Conservation (phyloP, 495 filamentous ascomycete genomes). For the Xylaria telfairii region DNA sequence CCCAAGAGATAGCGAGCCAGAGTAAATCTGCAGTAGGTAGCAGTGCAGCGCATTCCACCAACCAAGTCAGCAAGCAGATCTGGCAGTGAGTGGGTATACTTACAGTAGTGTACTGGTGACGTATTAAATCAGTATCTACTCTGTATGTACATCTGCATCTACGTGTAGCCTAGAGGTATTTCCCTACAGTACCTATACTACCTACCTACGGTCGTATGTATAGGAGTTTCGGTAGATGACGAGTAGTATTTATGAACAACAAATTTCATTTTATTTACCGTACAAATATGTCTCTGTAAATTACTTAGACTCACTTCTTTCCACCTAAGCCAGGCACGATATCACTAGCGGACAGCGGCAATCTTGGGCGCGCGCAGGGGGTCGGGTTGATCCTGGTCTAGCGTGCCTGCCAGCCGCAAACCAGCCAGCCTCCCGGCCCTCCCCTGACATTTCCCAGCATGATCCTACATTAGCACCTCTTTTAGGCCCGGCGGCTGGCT, state of each 20-base stretch:
- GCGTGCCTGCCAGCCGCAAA: conserved; percentile 18
- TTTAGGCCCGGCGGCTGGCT: background rate
- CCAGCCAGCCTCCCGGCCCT: background rate
- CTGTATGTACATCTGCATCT: no score
- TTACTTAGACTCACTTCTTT: background rate
- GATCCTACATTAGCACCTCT: conserved; percentile 5
- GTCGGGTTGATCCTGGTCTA: conserved; percentile 17
- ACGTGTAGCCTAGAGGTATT: no score
- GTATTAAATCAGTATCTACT: background rate
- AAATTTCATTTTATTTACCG: no score
- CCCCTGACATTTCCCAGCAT: background rate
- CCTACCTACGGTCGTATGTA: no score
- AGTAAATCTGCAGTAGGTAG: background rate
- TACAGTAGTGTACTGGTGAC: background rate
- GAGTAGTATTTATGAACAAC: no score
- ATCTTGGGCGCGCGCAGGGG: background rate
- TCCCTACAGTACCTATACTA: no score
- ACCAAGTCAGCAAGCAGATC: background rate
- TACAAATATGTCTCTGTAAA: background rate
- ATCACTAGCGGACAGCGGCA: background rate
- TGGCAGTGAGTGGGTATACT: no score
- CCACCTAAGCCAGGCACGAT: background rate
- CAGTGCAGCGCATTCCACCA: background rate
- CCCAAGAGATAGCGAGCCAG: background rate
- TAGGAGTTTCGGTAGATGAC: no score